Evolutionary conservation across 2,329 filamentous ascomycete species (phyloP).

Genomic region (Sporothrix luriei): DNA sequence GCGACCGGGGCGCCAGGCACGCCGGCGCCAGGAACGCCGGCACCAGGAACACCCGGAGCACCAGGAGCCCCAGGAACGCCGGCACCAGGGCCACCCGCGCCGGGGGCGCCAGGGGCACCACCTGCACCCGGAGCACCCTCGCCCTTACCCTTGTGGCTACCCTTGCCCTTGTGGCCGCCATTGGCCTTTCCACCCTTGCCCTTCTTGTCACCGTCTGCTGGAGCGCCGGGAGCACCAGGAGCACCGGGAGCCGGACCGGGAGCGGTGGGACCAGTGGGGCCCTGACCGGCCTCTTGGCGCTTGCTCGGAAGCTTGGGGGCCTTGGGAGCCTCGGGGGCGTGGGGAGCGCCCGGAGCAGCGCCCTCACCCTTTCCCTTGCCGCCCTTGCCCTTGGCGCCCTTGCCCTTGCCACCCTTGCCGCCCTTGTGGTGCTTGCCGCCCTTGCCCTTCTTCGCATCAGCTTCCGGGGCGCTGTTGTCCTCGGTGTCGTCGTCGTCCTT

Average conservation of each 20-base stretch:
- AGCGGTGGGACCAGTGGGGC: no score
- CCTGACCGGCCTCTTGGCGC: not conserved
- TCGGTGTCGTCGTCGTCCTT: not conserved
- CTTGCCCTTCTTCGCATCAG: not conserved
- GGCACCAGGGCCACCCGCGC: not conserved
- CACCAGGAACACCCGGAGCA: not conserved
- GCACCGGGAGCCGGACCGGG: not conserved
- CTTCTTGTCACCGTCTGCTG: not conserved
- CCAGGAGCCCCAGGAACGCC: not conserved
- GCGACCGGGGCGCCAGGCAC: constrained; percentile 1
- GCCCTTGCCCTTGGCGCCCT: not conserved
- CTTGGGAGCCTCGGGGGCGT: not conserved
- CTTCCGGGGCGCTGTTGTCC: no score
- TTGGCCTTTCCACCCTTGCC: not conserved
- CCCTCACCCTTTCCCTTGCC: constrained; percentile 10
- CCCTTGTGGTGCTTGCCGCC: not conserved
- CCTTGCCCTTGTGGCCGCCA: not conserved
- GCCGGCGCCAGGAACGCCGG: no score
- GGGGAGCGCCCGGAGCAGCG: not conserved
- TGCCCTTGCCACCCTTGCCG: not conserved
- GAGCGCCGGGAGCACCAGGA: not conserved
- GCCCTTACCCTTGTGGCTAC: not conserved
- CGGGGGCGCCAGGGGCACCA: not conserved
- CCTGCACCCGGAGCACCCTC: not conserved
- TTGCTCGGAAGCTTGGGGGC: not conserved